Base-by-base conservation (phyloP, 768 basidiomycete species). In the Termitomyces sp. region DNA sequence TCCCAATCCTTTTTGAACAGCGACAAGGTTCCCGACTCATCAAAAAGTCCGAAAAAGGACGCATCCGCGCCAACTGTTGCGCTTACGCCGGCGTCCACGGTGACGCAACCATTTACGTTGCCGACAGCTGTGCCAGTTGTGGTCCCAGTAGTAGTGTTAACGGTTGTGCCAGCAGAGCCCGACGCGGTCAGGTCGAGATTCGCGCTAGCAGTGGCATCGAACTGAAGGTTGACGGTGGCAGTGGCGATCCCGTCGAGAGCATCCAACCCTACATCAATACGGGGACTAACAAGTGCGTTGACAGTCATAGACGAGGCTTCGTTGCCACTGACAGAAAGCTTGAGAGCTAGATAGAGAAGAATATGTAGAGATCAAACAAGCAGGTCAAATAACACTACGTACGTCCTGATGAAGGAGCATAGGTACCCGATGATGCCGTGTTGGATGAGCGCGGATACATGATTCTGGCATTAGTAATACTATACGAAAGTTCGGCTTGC, bases 251-350 rank as follows among this genome's bases (percentile, higher is more conserved):
- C 68, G 40, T 59, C 66, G 27, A 76, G 60, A 3, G 69, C 69
- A 38, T 54, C 57, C 48, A 78, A 58, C 9, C 73, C 73, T 44
- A 78, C 65, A 17, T 72, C 65, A 31, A 76, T 57, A 53, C 61
- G 57, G 1, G 76, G 77, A 40, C 69, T 65, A 5, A 81, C 55
- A 12, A 42, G 41, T 21, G 19, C 41, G 19, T 42, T 42, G 41
- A 42, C 10, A 12, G 41, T 42, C 14, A 14, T 14, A 4, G 35
- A 37, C 14, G 35, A 37, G 35, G 35, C 16, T 16, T 37, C 35
- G 35, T 37, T 37, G 16, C 35, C 35, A 5, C 14, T 37, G 35
- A 37, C 35, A 16, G 35, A 37, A 14, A 37, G 35, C 11, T 14
- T 37, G 35, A 37, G 35, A 37, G 35, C 35, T 37, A 37, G 5